Evolutionary conservation across 495 filamentous ascomycete species (phyloP), one percentile per base, ranked within the genome.

Genomic region (Penicillium roqueforti): DNA sequence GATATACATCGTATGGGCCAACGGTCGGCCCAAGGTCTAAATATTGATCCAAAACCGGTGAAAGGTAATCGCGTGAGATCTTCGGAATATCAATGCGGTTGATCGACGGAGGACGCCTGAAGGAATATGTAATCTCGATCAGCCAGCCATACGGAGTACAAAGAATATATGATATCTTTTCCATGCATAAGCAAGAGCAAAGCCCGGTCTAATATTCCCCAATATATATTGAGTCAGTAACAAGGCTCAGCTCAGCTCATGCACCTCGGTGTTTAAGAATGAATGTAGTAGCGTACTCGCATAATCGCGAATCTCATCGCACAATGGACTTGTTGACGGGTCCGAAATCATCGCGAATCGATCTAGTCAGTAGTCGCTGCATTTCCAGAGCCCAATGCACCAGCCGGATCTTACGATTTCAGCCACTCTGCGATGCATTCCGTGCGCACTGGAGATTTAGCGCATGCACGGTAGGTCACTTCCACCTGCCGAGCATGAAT

Each of bases 391-490:
- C 23, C 31, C 18, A 38, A 23, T 16, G 36, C 45, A 55, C 60
- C 58, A 61, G 47, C 53, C 57, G 53, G 61, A 58, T 60, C 56
- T 44, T 56, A 57, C 40, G 34, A 57, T 57, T 65, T 60, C 63
- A 67, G 63, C 61, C 61, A 66, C 60, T 39, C 44, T 45, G 54
- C 52, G 62, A 65, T 61, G 58, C 49, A 56, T 62, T 54, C 54
- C 46, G 52, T 63, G 60, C 54, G 51, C 54, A 50, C 54, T 50
- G 54, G 54, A 57, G 58, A 64, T 59, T 61, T 57, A 61, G 58
- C 54, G 57, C 42, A 62, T 65, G 61, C 60, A 66, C 51, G 63
- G 58, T 64, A 67, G 58, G 63, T 67, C 63, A 64, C 61, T 47
- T 63, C 51, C 3, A 48, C 40, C 56, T 59, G 51, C 51, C 42